Evolutionary conservation across 2,329 filamentous ascomycete genomes (phyloP).

Genomic region (Colletotrichum horii): DNA sequence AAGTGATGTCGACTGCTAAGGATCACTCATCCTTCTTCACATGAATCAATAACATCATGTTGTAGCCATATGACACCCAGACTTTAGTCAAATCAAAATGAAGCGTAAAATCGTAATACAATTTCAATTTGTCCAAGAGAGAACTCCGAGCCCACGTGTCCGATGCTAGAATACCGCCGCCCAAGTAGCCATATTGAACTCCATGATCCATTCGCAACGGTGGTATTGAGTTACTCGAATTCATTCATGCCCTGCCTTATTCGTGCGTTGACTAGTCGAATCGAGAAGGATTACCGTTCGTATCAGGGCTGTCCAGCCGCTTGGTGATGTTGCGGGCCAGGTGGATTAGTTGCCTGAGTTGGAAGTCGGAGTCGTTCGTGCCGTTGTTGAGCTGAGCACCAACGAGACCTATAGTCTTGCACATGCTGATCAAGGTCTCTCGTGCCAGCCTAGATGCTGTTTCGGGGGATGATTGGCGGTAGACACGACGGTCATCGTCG

Average conservation of each 20-base stretch:
- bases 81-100: not conserved
- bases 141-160: not conserved
- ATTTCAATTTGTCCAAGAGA: not conserved
- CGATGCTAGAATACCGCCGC: not conserved
- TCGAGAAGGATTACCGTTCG: not conserved
- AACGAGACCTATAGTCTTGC: constrained; percentile 12
- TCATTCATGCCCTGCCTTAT: not conserved
- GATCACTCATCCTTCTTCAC: not conserved
- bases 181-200: not conserved
- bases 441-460: constrained; percentile 14
- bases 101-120: not conserved
- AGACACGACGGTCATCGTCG: constrained; percentile 6
- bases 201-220: not conserved
- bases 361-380: constrained; percentile 19
- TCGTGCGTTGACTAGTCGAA: not conserved
- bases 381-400: constrained; percentile 17
- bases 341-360: constrained; percentile 17
- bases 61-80: not conserved
- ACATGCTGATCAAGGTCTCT: constrained; percentile 18
- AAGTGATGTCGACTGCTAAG: not conserved
- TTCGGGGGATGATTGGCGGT: constrained; percentile 10
- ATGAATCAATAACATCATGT: not conserved
- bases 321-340: constrained; percentile 18
- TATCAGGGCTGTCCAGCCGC: constrained; percentile 5
- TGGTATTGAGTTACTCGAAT: not conserved